A percentile compares a stretch with the other conserved stretches of the same genome.
phyloP scores from a whole-genome alignment of 179 eudicot genomes.

The Dionaea muscipula region DNA sequence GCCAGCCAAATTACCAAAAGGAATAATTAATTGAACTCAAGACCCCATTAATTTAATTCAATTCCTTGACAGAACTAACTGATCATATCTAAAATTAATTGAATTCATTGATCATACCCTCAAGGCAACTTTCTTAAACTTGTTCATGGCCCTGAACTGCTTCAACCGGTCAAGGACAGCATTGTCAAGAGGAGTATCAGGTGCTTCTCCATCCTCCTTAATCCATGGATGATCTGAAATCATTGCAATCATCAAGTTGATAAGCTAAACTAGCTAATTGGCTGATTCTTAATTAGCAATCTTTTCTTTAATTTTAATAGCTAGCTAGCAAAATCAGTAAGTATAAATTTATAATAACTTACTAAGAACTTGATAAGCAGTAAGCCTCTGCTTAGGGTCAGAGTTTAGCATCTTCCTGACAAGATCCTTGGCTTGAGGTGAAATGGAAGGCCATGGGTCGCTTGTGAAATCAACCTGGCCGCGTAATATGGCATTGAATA shows the following conservation, averaged over 20 bases:
- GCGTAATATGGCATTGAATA: slow-evolving; percentile 64
- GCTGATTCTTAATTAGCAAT: too few relatives aligned
- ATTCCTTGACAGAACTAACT: too few relatives aligned
- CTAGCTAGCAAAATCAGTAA: too few relatives aligned
- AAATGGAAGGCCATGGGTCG: slow-evolving; percentile 69
- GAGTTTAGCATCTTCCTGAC: slow-evolving; percentile 53
- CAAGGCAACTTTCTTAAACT: slow-evolving; percentile 72
- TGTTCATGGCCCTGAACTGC: slow-evolving; percentile 71
- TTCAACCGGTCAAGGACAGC: slow-evolving; percentile 55
- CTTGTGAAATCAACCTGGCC: slow-evolving; percentile 54
- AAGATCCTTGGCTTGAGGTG: slow-evolving; percentile 59
- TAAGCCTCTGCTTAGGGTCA: slow-evolving; percentile 62
- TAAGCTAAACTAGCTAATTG: not conserved
- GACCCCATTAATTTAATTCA: too few relatives aligned
- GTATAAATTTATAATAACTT: slow-evolving; percentile 16
- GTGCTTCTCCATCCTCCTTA: slow-evolving; percentile 78
- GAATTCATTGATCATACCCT: slow-evolving; percentile 17
- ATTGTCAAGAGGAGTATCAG: slow-evolving; percentile 68
- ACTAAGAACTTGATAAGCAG: slow-evolving; percentile 61
- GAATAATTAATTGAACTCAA: too few relatives aligned
- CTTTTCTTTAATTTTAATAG: too few relatives aligned
- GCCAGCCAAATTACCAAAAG: not conserved
- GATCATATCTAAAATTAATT: too few relatives aligned
- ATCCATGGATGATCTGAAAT: slow-evolving; percentile 70
- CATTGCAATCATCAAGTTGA: not conserved